Percentiles rank a stretch among this genome's conserved stretches.
phyloP scores from a whole-genome alignment of 2,329 filamentous ascomycete species.

The Curvularia sp. region DNA sequence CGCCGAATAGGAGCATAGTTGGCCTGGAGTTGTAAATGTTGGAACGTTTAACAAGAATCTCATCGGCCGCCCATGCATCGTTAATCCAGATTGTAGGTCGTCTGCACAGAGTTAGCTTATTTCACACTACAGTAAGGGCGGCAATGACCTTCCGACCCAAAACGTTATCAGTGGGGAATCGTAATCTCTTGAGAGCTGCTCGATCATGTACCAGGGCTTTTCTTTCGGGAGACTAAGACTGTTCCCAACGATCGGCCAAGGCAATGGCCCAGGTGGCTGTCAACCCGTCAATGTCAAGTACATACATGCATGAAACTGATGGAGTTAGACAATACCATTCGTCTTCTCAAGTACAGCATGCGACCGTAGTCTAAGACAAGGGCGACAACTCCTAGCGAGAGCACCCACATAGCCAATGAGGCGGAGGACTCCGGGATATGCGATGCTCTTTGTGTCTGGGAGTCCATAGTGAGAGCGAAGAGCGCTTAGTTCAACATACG shows the following conservation, averaged over 20 bases:
- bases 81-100: conserved; percentile 52
- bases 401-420: neutral
- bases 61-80: conserved; percentile 58
- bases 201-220: conserved; percentile 66
- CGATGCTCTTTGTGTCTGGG: neutral
- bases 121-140: neutral
- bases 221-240: conserved; percentile 61
- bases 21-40: conserved; percentile 61
- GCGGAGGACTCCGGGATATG: too few species aligned
- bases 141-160: conserved; percentile 54
- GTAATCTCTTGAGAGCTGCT: conserved; percentile 59
- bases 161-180: conserved; percentile 61
- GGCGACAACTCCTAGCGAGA: conserved; percentile 18
- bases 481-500: neutral
- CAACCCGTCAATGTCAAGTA: neutral
- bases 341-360: conserved; percentile 58
- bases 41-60: conserved; percentile 61
- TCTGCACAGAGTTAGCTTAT: neutral
- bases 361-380: conserved; percentile 54
- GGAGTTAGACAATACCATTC: conserved; percentile 48
- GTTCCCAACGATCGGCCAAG: conserved; percentile 63
- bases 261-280: conserved; percentile 63
- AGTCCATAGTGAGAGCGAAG: neutral
- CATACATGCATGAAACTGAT: too few species aligned
- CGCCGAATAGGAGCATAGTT: conserved; percentile 55